phyloP scores from a whole-genome alignment of 2,329 filamentous ascomycete genomes.

The Penicillium griseofulvum region DNA sequence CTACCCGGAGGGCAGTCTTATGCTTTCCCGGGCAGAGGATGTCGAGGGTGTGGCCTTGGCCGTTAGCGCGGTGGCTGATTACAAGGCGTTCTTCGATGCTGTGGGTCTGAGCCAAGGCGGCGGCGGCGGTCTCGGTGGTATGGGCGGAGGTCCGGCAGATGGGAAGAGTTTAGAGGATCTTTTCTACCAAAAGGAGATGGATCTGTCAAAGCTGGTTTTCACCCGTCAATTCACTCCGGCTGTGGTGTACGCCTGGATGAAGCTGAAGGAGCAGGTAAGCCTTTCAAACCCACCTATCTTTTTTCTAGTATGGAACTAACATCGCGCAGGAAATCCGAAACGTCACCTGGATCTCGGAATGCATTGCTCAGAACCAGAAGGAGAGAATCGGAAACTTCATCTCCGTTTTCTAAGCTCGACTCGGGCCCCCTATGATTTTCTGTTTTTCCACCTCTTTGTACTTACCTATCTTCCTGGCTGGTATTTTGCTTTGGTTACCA shows the following conservation, averaged over 20 bases:
- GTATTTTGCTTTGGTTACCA: constrained; percentile 14
- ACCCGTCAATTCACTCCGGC: constrained; percentile 93
- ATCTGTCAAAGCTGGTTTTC: constrained; percentile 91
- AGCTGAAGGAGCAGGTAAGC: constrained; percentile 89
- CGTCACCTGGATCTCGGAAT: constrained; percentile 99
- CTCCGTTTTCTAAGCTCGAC: constrained; percentile 73
- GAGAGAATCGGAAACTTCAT: constrained; percentile 99
- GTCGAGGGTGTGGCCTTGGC: constrained; percentile 89
- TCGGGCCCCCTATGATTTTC: constrained; percentile 10
- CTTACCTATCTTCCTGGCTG: constrained; percentile 18
- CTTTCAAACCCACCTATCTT: constrained; percentile 7
- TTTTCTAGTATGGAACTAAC: constrained; percentile 23
- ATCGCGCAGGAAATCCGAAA: constrained; percentile 85
- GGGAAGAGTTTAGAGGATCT: constrained; percentile 91
- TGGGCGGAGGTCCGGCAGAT: constrained; percentile 68
- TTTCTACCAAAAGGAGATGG: constrained; percentile 99
- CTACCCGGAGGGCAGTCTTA: constrained; percentile 89
- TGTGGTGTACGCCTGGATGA: constrained; percentile 97
- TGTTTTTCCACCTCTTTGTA: constrained; percentile 15
- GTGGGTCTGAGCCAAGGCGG: constrained; percentile 75
- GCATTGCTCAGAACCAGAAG: constrained; percentile 99
- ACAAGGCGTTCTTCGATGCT: constrained; percentile 93
- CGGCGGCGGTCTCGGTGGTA: constrained; percentile 71
- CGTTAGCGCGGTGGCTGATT: constrained; percentile 88
- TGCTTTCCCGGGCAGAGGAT: constrained; percentile 93